phyloP scores from a whole-genome alignment of 2,329 filamentous ascomycete genomes.

The Cyphellophora attinorum region DNA sequence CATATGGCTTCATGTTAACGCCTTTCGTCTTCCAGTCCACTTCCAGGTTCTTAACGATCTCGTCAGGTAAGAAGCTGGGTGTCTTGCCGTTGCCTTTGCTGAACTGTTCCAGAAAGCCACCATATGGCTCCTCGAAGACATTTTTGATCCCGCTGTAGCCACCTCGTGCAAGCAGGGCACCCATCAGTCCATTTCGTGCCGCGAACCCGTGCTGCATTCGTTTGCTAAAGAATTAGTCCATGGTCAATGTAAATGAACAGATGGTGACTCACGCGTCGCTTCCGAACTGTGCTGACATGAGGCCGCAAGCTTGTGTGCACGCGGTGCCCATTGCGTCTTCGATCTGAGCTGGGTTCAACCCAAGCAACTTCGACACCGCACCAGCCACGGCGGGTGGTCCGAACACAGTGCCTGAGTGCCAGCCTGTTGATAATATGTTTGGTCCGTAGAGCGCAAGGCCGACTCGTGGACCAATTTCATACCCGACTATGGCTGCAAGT shows the following conservation, averaged over 20 bases:
- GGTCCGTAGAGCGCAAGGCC: conserved; percentile 28
- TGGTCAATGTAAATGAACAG: no score
- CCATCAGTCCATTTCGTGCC: conserved; percentile 33
- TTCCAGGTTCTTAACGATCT: conserved; percentile 25
- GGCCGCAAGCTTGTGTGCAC: conserved; percentile 29
- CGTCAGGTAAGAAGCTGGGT: conserved; percentile 8
- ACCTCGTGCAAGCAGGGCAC: conserved; percentile 26
- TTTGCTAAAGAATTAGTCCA: no score
- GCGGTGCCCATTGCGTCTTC: conserved; percentile 31
- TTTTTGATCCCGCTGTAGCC: conserved; percentile 34
- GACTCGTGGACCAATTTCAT: conserved; percentile 30
- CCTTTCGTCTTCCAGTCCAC: conserved; percentile 25
- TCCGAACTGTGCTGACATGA: conserved; percentile 35
- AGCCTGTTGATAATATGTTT: conserved; percentile 29
- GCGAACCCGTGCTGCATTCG: conserved; percentile 39
- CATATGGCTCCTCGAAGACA: conserved; percentile 32
- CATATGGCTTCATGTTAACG: conserved; percentile 30
- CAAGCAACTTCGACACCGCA: conserved; percentile 25
- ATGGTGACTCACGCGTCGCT: no score
- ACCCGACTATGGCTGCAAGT: conserved; percentile 28
- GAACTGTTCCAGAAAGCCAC: conserved; percentile 33
- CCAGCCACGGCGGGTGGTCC: conserved; percentile 28
- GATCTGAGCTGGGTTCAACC: conserved; percentile 19
- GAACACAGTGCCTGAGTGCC: conserved; percentile 32
- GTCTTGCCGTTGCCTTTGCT: conserved; percentile 18